These are phyloP conservation scores for Leccinum variicolor DNA, from an alignment of 768 basidiomycete species.

Conservation along the genomic window DNA sequence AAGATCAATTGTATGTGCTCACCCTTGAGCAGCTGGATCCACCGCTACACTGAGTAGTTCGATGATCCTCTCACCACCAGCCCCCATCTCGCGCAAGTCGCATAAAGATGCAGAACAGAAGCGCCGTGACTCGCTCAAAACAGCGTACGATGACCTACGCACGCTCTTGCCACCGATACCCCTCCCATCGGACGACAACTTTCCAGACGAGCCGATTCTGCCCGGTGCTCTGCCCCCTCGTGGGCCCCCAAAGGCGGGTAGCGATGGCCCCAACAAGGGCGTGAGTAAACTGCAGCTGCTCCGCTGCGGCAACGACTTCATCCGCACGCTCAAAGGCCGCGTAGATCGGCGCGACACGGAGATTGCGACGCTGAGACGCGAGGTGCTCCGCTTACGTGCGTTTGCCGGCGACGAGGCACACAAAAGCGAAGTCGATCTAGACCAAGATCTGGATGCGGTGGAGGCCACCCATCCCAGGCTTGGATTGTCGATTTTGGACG, in stretches of 20 bases:
- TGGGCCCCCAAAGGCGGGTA: slow-evolving; percentile 79
- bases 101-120: slow-evolving; percentile 98
- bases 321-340: slow-evolving; percentile 70
- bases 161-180: slow-evolving; percentile 85
- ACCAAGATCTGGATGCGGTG: slow-evolving; percentile 30
- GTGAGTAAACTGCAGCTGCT: slow-evolving; percentile 93
- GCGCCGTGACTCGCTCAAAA: slow-evolving; percentile 93
- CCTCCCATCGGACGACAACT: slow-evolving; percentile 70
- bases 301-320: slow-evolving; percentile 87
- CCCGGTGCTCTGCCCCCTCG: slow-evolving; percentile 90
- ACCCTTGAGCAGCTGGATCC: slow-evolving; percentile 32
- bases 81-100: slow-evolving; percentile 65
- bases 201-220: slow-evolving; percentile 67
- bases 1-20: neutral
- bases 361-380: slow-evolving; percentile 61
- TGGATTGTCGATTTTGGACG: slow-evolving; percentile 26
- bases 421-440: slow-evolving; percentile 25
- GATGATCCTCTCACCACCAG: slow-evolving; percentile 31
- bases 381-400: slow-evolving; percentile 58
- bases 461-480: slow-evolving; percentile 20
- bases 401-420: slow-evolving; percentile 25
- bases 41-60: slow-evolving; percentile 26
- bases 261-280: slow-evolving; percentile 91
- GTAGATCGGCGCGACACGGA: slow-evolving; percentile 80
- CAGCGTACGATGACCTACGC: slow-evolving; percentile 85